Conservation (phyloP, 2,329 filamentous ascomycete species). For the Trichoderma koningiopsis region DNA sequence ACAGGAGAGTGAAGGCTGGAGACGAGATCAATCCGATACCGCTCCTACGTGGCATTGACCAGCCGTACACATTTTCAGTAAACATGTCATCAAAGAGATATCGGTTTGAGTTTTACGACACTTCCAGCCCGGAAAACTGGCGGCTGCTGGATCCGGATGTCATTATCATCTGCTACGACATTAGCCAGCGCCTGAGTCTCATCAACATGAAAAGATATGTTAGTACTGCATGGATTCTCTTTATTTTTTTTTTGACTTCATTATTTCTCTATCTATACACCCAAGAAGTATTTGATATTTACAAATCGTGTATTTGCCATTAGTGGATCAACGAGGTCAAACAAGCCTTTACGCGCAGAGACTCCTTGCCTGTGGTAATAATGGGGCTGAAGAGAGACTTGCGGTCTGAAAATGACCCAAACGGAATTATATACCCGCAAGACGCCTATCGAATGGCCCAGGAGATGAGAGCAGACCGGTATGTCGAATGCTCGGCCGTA, state of each 20-base stretch:
- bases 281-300: not conserved
- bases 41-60: conserved; percentile 60
- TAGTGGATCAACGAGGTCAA: conserved; percentile 62
- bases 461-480: conserved; percentile 62
- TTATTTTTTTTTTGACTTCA: not conserved
- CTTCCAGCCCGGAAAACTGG: conserved; percentile 61
- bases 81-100: conserved; percentile 45
- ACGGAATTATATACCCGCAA: conserved; percentile 62
- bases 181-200: conserved; percentile 59
- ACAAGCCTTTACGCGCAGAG: conserved; percentile 49
- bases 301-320: conserved; percentile 5
- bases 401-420: conserved; percentile 59
- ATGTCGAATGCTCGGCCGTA: conserved; percentile 64
- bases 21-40: conserved; percentile 47
- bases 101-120: conserved; percentile 63
- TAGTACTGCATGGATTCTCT: conserved; percentile 32
- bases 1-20: conserved; percentile 55
- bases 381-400: conserved; percentile 64
- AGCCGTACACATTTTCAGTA: conserved; percentile 62
- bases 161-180: conserved; percentile 63
- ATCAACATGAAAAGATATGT: conserved; percentile 61
- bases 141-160: conserved; percentile 59
- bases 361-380: conserved; percentile 56
- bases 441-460: conserved; percentile 61
- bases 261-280: not conserved